Conservation (phyloP, 2,329 filamentous ascomycete species). For the Calcarisporium arbuscula region DNA sequence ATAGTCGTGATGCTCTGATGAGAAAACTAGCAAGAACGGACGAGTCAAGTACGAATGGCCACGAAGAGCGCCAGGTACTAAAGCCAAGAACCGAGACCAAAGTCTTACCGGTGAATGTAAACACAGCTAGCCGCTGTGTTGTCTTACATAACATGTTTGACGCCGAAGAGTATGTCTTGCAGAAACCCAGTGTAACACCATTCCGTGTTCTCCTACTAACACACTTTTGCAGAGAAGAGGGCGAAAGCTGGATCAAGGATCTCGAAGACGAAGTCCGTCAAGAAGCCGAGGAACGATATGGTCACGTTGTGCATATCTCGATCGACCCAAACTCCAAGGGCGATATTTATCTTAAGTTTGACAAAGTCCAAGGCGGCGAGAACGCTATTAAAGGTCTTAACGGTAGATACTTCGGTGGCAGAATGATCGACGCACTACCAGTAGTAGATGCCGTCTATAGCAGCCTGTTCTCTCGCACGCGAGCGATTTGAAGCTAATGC, state of each 20-base stretch:
- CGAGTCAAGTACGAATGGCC: constrained; percentile 60
- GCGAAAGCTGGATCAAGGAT: constrained; percentile 84
- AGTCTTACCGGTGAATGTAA: constrained; percentile 76
- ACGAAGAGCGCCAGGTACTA: constrained; percentile 58
- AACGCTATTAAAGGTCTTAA: constrained; percentile 98
- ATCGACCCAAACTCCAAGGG: constrained; percentile 89
- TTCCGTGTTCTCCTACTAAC: constrained; percentile 23
- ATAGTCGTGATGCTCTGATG: constrained; percentile 97
- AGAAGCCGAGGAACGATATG: constrained; percentile 94
- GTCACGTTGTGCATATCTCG: constrained; percentile 93
- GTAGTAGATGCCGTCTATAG: constrained; percentile 99
- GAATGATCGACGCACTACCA: constrained; percentile 87
- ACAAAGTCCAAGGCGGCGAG: constrained; percentile 88
- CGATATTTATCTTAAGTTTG: constrained; percentile 98
- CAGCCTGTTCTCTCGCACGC: constrained; percentile 85
- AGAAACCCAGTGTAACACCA: neutral
- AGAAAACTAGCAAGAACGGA: constrained; percentile 95
- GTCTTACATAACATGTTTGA: constrained; percentile 96
- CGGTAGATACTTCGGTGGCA: constrained; percentile 89
- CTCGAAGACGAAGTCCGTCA: constrained; percentile 87
- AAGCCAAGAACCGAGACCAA: constrained; percentile 77
- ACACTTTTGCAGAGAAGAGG: constrained; percentile 62
- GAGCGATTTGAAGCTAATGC: constrained; percentile 67
- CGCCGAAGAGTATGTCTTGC: constrained; percentile 68
- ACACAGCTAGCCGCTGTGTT: constrained; percentile 89